phyloP scores from a whole-genome alignment of 225 moss, liverwort and hornwort species.

The Sphagnum contortum region DNA sequence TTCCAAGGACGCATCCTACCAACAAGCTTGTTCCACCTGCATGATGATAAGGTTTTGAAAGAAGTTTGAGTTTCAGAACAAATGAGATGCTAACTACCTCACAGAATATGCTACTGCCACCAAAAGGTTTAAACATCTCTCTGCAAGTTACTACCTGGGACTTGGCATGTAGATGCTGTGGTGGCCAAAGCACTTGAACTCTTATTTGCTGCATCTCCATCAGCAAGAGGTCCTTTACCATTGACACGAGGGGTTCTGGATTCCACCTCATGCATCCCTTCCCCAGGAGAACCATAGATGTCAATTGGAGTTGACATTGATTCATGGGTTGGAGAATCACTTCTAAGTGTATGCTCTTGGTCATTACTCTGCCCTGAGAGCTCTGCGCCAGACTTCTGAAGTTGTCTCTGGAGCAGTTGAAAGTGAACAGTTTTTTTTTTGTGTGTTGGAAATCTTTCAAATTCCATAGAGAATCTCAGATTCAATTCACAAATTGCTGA shows the following conservation, averaged over 20 bases:
- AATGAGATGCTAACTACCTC: no score
- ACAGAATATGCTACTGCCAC: no score
- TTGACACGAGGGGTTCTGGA: constrained; percentile 19
- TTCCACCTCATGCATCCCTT: constrained; percentile 28
- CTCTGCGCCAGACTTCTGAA: constrained; percentile 7
- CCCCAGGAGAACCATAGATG: constrained; percentile 9
- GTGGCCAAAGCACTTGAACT: constrained; percentile 36
- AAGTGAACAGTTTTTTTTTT: constrained; percentile 13
- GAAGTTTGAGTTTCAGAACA: no score
- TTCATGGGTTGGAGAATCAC: constrained; percentile 32
- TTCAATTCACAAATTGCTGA: no score
- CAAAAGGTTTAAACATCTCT: background rate
- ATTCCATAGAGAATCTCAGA: constrained; percentile 16
- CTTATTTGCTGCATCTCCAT: constrained; percentile 27
- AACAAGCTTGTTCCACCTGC: constrained; percentile 54
- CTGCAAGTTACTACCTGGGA: constrained; percentile 29
- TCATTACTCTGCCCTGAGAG: constrained; percentile 7
- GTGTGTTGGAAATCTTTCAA: constrained; percentile 9
- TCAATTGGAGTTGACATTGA: constrained; percentile 14
- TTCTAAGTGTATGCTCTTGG: constrained; percentile 29
- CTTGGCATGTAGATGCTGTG: constrained; percentile 39
- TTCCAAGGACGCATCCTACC: constrained; percentile 49
- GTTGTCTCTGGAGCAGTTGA: constrained; percentile 7
- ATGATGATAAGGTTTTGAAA: background rate
- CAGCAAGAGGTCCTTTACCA: constrained; percentile 16